Base-by-base conservation (phyloP, 192 early-diverging fungal species). In the Mortierella claussenii region DNA sequence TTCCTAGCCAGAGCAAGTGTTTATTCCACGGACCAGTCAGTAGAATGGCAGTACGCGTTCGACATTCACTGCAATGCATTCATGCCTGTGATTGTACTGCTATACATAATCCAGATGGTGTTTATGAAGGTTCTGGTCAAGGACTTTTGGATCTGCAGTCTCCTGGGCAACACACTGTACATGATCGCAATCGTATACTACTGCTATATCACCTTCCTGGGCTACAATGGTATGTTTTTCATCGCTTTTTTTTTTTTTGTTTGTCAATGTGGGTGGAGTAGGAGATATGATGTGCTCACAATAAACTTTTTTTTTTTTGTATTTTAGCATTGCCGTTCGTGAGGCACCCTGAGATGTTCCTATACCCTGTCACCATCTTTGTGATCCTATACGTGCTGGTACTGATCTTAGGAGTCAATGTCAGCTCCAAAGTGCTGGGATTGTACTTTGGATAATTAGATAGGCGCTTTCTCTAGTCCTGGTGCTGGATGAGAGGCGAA, bases 61-160 rank as follows among this genome's bases (percentile, higher is more conserved):
- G 97, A 98, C 79, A 94, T 98, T 13, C 97, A 98, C 64, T 97
- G 95, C 84, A 98, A 98, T 76, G 82, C 95, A 24, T 98, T 97
- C 70, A 95, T 97, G 68, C 91, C 93, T 21, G 86, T 95, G 55
- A 97, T 93, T 60, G 82, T 93, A 47, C 74, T 94, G 15, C 86
- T 95, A 17, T 97, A 98, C 56, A 90, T 96, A 15, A 78, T 96
- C 68, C 96, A 97, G 80, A 93, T 98, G 58, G 95, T 96, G 71
- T 93, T 98, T 61, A 86, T 97, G 55, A 89, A 93, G 37, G 68
- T 98, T 45, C 81, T 98, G 49, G 82, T 86, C 65, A 83, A 87
- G 81, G 87, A 89, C 8, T 88, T 83, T 57, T 95, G 92, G 92
- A 85, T 98, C 10, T 89, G 89, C 43, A 58, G 91, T 46, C 86